These are phyloP conservation scores for Nematodospora valgi DNA, from an alignment of 805 yeast species.

Conservation along the genomic window DNA sequence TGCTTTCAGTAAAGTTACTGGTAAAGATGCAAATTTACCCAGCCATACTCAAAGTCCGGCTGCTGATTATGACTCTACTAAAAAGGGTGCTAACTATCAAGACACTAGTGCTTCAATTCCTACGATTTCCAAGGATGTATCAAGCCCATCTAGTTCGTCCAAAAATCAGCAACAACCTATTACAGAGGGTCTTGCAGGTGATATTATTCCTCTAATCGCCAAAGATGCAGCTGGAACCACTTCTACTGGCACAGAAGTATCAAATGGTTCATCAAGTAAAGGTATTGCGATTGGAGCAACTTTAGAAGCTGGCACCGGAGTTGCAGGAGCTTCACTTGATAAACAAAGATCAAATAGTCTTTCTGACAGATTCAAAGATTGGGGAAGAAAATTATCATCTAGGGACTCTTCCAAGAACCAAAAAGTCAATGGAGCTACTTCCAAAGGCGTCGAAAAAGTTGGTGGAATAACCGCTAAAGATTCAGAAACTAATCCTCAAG, in stretches of 20 bases:
- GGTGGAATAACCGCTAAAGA: conserved; percentile 4
- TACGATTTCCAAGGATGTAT: too few species aligned
- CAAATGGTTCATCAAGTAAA: background rate
- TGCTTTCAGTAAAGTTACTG: conserved; percentile 1
- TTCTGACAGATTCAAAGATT: conserved; percentile 9
- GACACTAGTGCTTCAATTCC: too few species aligned
- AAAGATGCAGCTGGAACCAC: conserved; percentile 11
- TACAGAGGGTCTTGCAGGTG: too few species aligned
- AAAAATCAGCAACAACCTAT: too few species aligned
- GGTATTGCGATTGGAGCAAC: conserved; percentile 1
- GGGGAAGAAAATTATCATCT: conserved; percentile 10
- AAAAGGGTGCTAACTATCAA: too few species aligned
- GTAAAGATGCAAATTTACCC: conserved; percentile 8
- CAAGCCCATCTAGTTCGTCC: too few species aligned
- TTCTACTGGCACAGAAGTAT: conserved; percentile 6
- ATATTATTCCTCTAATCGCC: too few species aligned
- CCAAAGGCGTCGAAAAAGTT: conserved; percentile 2
- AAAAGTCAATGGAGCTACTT: conserved; percentile 2
- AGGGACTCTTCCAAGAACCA: conserved; percentile 7
- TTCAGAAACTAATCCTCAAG: conserved; percentile 1
- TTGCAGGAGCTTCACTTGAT: conserved; percentile 1
- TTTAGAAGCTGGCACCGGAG: background rate
- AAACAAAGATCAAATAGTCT: conserved; percentile 6
- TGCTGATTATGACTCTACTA: too few species aligned
- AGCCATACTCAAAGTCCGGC: too few species aligned